Evolutionary conservation across 2,329 filamentous ascomycete genomes (phyloP).

Genomic region (Arachnopeziza araneosa): DNA sequence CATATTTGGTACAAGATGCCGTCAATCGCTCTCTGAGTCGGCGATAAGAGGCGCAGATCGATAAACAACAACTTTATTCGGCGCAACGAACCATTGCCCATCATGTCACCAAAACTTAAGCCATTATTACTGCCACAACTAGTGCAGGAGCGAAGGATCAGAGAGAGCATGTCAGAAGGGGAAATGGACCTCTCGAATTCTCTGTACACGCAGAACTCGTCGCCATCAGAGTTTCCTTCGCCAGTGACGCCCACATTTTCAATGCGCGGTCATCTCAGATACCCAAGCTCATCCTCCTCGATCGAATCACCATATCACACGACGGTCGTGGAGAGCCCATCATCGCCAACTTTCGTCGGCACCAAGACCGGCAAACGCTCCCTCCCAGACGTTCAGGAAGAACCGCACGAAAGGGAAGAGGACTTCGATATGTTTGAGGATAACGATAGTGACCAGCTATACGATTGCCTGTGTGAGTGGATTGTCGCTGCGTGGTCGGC

Average conservation of each 20-base stretch:
- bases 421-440: slow-evolving; percentile 46
- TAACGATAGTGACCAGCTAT: slow-evolving; percentile 45
- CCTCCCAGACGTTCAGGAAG: slow-evolving; percentile 80
- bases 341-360: slow-evolving; percentile 48
- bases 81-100: background rate
- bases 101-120: slow-evolving; percentile 41
- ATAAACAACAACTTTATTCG: slow-evolving; percentile 3
- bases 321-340: slow-evolving; percentile 48
- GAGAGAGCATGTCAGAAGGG: slow-evolving; percentile 31
- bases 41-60: slow-evolving; percentile 9
- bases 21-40: slow-evolving; percentile 9
- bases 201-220: slow-evolving; percentile 36
- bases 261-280: slow-evolving; percentile 54
- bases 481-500: slow-evolving; percentile 4
- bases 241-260: slow-evolving; percentile 67
- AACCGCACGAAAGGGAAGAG: slow-evolving; percentile 66
- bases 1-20: slow-evolving; percentile 20
- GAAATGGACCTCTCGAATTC: slow-evolving; percentile 28
- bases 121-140: slow-evolving; percentile 49
- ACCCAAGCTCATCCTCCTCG: slow-evolving; percentile 74
- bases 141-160: slow-evolving; percentile 44
- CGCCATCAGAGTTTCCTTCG: slow-evolving; percentile 61
- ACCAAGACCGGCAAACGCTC: slow-evolving; percentile 57
- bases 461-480: slow-evolving; percentile 70
- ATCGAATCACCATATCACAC: slow-evolving; percentile 52